Conservation (phyloP, 805 yeast species). For the Hanseniaspora opuntiae region DNA sequence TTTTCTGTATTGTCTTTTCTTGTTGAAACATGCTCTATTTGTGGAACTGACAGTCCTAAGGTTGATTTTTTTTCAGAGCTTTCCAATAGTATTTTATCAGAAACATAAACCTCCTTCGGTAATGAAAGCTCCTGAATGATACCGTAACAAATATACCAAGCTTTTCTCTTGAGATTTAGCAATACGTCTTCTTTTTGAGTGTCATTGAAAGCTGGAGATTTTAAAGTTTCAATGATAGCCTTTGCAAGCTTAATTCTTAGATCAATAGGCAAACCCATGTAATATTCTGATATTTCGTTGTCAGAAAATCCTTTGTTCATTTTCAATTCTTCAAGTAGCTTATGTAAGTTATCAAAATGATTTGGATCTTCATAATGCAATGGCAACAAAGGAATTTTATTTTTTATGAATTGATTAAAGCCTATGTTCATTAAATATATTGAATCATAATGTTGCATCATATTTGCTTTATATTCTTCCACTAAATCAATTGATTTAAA, state of each 20-base stretch:
- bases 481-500: conserved; percentile 1
- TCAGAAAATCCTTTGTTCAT: background rate
- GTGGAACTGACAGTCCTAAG: background rate
- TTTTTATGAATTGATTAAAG: background rate
- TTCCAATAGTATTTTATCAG: background rate
- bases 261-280: conserved; percentile 1
- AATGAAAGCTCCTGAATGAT: background rate
- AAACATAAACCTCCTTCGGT: background rate
- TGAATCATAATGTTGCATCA: background rate
- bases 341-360: conserved; percentile 1
- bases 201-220: background rate
- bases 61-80: background rate
- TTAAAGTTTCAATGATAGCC: background rate
- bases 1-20: background rate
- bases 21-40: background rate
- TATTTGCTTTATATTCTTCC: conserved; percentile 5
- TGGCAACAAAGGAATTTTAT: conserved; percentile 2
- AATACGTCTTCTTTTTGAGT: background rate
- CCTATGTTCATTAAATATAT: background rate
- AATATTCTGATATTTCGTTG: background rate
- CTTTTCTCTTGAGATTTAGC: background rate
- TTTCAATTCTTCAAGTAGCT: background rate
- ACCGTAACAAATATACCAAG: conserved; percentile 7
- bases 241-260: conserved; percentile 5
- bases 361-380: conserved; percentile 4